These are phyloP conservation scores for Trichoderma asperelloides DNA, from an alignment of 495 filamentous ascomycete species.

Conservation along the genomic window DNA sequence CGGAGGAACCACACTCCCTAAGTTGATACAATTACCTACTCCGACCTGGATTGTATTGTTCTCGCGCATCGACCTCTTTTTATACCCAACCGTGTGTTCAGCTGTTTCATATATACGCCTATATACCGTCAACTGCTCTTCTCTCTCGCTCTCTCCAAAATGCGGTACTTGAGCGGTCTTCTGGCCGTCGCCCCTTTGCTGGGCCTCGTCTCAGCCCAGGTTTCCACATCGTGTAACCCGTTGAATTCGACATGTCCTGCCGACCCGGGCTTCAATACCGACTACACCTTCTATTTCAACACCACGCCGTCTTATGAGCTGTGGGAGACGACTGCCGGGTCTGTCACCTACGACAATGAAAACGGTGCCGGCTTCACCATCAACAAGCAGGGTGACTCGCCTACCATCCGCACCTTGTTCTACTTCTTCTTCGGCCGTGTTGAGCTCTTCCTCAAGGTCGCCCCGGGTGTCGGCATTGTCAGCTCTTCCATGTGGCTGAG, in stretches of 20 bases:
- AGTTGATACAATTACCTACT: neutral
- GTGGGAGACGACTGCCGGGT: conserved; percentile 55
- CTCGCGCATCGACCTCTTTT: neutral
- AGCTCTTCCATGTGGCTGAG: conserved; percentile 77
- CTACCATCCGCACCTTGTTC: conserved; percentile 63
- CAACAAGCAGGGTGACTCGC: conserved; percentile 58
- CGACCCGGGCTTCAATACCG: conserved; percentile 53
- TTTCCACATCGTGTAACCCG: conserved; percentile 59
- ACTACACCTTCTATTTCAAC: conserved; percentile 55
- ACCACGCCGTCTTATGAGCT: conserved; percentile 43
- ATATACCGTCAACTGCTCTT: neutral
- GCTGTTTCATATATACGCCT: neutral
- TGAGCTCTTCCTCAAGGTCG: conserved; percentile 63
- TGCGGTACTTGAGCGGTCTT: conserved; percentile 17
- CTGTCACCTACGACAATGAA: conserved; percentile 42
- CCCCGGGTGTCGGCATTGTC: conserved; percentile 66
- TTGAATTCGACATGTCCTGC: conserved; percentile 53
- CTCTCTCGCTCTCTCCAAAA: neutral
- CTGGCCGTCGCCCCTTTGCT: conserved; percentile 33
- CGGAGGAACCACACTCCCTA: neutral
- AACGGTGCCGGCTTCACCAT: conserved; percentile 64
- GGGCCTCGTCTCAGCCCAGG: conserved; percentile 46
- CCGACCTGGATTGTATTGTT: neutral
- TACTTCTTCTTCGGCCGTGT: conserved; percentile 73
- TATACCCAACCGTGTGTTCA: neutral